Evolutionary conservation across 805 yeast species (phyloP).

Genomic region (Ogataea populi-albae): DNA sequence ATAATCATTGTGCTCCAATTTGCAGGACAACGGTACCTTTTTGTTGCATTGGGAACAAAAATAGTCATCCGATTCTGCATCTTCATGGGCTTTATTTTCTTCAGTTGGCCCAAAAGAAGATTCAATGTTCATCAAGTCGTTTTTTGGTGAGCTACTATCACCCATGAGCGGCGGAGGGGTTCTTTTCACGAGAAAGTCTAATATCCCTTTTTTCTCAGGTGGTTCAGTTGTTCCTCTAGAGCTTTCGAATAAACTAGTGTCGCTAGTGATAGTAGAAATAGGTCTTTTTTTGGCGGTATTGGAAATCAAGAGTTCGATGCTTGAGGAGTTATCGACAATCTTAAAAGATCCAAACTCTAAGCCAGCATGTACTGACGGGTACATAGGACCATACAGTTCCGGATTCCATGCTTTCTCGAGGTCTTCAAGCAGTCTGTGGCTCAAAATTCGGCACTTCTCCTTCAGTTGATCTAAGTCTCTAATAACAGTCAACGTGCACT

Average conservation of each 20-base stretch:
- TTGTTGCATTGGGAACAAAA: slow-evolving; percentile 18
- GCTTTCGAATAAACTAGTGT: too few species aligned
- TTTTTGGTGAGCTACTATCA: too few species aligned
- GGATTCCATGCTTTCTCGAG: slow-evolving; percentile 27
- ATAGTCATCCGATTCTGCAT: slow-evolving; percentile 2
- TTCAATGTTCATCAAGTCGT: too few species aligned
- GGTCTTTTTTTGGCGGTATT: slow-evolving; percentile 7
- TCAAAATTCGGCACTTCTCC: slow-evolving; percentile 23
- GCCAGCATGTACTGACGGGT: slow-evolving; percentile 50
- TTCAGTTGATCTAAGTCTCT: slow-evolving; percentile 38
- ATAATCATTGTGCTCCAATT: slow-evolving; percentile 27
- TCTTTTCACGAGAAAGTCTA: too few species aligned
- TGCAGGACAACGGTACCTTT: slow-evolving; percentile 3
- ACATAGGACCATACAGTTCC: slow-evolving; percentile 30
- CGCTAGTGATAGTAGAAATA: too few species aligned
- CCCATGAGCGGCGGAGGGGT: too few species aligned
- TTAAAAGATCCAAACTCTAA: slow-evolving; percentile 56
- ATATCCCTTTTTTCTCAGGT: not conserved
- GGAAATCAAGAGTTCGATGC: slow-evolving; percentile 23
- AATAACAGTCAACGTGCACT: slow-evolving; percentile 37
- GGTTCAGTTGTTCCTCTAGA: not conserved
- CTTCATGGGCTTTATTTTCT: too few species aligned
- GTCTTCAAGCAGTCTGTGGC: slow-evolving; percentile 21
- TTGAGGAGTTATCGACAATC: slow-evolving; percentile 28
- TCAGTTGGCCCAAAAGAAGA: too few species aligned